Evolutionary conservation across 1,284 basidiomycete species (phyloP).

Genomic region (Heterobasidion annosum): DNA sequence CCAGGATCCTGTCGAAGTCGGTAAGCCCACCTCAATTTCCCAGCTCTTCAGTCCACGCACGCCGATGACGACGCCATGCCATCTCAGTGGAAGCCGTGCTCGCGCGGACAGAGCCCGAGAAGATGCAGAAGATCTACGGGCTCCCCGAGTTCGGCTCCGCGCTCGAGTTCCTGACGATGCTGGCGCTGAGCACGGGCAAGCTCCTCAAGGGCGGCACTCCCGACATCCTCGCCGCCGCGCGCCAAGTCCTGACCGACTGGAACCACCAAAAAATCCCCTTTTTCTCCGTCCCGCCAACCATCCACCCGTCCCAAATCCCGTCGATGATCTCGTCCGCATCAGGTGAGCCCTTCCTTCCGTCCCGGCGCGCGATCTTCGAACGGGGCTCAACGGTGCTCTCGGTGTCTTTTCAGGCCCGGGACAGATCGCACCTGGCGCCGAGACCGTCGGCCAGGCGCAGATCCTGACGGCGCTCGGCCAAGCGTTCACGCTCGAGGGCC

Average conservation of each 20-base stretch:
- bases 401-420: slow-evolving; percentile 2
- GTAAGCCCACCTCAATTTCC: slow-evolving; percentile 30
- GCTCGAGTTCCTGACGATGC: slow-evolving; percentile 86
- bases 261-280: slow-evolving; percentile 95
- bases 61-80: background rate
- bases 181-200: slow-evolving; percentile 81
- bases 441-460: slow-evolving; percentile 66
- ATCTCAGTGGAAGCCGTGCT: slow-evolving; percentile 77
- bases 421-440: slow-evolving; percentile 55
- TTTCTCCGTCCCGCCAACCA: slow-evolving; percentile 68
- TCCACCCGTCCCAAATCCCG: slow-evolving; percentile 71
- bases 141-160: slow-evolving; percentile 67
- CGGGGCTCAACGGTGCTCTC: background rate
- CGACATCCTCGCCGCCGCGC: slow-evolving; percentile 77
- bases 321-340: slow-evolving; percentile 30
- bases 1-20: slow-evolving; percentile 83
- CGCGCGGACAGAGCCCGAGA: slow-evolving; percentile 53
- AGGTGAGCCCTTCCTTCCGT: background rate
- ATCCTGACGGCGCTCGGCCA: slow-evolving; percentile 59
- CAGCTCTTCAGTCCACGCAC: background rate
- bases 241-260: slow-evolving; percentile 89
- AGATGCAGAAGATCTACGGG: slow-evolving; percentile 78
- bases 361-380: background rate
- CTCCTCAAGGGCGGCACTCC: slow-evolving; percentile 91
- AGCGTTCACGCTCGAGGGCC: slow-evolving; percentile 66